phyloP scores from a whole-genome alignment of 805 yeast species.

The Candida saitoana region DNA sequence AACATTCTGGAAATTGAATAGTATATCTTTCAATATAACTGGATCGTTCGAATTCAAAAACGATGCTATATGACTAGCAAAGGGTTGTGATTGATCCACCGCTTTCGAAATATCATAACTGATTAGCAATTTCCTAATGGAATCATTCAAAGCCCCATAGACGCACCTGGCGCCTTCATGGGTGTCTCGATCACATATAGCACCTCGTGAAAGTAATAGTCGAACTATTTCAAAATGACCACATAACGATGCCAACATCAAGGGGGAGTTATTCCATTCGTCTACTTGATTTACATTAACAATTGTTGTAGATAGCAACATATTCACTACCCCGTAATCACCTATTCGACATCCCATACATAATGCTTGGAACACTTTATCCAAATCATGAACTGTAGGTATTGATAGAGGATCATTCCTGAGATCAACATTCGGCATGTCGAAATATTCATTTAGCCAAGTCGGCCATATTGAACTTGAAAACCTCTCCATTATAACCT shows the following conservation, averaged over 20 bases:
- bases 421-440: not conserved
- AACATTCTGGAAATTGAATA: conserved; percentile 18
- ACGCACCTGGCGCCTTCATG: conserved; percentile 73
- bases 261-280: conserved; percentile 71
- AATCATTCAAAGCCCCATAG: conserved; percentile 72
- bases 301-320: conserved; percentile 43
- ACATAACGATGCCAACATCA: conserved; percentile 68
- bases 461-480: not conserved
- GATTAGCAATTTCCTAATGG: conserved; percentile 54
- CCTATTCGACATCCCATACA: conserved; percentile 69
- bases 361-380: conserved; percentile 40
- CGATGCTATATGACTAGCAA: conserved; percentile 63
- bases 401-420: not conserved
- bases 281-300: conserved; percentile 51
- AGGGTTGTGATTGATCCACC: conserved; percentile 65
- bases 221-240: conserved; percentile 68
- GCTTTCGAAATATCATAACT: conserved; percentile 65
- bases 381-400: not conserved
- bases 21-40: conserved; percentile 30
- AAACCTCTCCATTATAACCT: not conserved
- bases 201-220: conserved; percentile 58
- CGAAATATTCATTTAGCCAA: not conserved
- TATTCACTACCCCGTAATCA: conserved; percentile 60
- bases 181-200: conserved; percentile 77
- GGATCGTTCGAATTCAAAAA: conserved; percentile 26